Base-by-base conservation (phyloP, 345 rosid species). In the Microcos paniculata region DNA sequence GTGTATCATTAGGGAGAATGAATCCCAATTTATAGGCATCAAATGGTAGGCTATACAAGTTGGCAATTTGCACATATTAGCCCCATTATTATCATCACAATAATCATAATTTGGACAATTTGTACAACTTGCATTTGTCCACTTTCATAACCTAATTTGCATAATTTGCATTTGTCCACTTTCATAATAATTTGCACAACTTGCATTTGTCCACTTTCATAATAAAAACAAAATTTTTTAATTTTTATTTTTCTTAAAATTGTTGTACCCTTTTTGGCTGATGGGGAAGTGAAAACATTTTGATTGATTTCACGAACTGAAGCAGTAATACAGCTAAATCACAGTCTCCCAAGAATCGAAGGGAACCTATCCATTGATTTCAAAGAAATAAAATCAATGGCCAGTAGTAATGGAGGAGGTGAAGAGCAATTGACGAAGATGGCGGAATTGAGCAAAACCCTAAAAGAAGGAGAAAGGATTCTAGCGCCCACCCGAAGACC, bases 401-500 rank as follows among this genome's bases (percentile, higher is more conserved):
- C 77, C 31, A 82, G 81, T 65, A 82, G 84, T 77, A 78, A 85
- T 64, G 80, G 84, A 57, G 81, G 77, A 69, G 86, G 78, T 35
- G 96, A 82, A 55, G 92, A 87, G 55, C 86, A 82, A 14, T 74
- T 72, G 79, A 81, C 76, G 74, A 77, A 78, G 78, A 88, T 88
- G 94, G 90, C 87, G 51, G 97, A 93, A 83, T 73, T 90, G 46
- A 85, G 91, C 88, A 85, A 90, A 91, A 92, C 87, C 91, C 94
- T 92, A 80, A 96, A 94, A 83, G 97, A 92, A 84, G 98, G 99
- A n/a, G 99, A 96, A 81, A 84, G 98, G 57, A 86, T 94, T 72
- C 45, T 96, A 59, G 97, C 89, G 30, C 99, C 99, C 15, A 89
- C 89, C 16, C 85, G 92, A 56, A 85, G 98, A 79, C 97, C 99